Evolutionary conservation across 2,329 filamentous ascomycete genomes (phyloP), one percentile per base, ranked within the genome.

Genomic region (Penicillium sp.): DNA sequence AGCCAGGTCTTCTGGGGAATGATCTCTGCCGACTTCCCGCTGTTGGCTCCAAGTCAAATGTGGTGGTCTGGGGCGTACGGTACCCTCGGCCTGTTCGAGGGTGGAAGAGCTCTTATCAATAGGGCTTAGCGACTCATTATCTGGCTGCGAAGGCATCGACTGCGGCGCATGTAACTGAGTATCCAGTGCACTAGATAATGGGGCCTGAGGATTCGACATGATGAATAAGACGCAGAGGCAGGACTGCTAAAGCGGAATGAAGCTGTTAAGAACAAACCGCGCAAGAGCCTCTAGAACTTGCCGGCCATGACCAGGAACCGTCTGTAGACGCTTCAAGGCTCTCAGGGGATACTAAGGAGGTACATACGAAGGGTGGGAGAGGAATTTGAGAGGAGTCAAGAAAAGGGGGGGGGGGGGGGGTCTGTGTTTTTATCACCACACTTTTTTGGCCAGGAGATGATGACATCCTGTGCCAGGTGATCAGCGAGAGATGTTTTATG

Each of bases 391-490:
- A 29, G 10, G 27, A 39, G 29, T 41, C 10, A 31, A 58, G 41
- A 39, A 45, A 50, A 55, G 39, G 52, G 54, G 47, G 48, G 39
- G 39, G 52, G 54, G 47, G 48, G 39, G 43, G 35, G 47, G 29
- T 14, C 8, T 14, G 31, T 31, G 50, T 29, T 31, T 31, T 46
- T 35, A 52, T 49, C 45, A 55, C 60, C 52, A 52, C 48, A 55
- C 53, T 46, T 56, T 57, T 53, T 54, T 45, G 29, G 43, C 46
- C 43, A 55, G 56, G 55, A 63, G 56, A 59, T 62, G 60, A 64
- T 62, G 60, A 61, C 59, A 65, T 61, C 35, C 51, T 48, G 48
- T 53, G 53, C 60, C 64, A 67, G 63, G 55, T 67, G 64, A 65
- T 60, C 59, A 55, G 35, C 55, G 47, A 50, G 47, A 50, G 44